Conservation (phyloP, 495 filamentous ascomycete species). For the Trichoderma asperelloides region DNA sequence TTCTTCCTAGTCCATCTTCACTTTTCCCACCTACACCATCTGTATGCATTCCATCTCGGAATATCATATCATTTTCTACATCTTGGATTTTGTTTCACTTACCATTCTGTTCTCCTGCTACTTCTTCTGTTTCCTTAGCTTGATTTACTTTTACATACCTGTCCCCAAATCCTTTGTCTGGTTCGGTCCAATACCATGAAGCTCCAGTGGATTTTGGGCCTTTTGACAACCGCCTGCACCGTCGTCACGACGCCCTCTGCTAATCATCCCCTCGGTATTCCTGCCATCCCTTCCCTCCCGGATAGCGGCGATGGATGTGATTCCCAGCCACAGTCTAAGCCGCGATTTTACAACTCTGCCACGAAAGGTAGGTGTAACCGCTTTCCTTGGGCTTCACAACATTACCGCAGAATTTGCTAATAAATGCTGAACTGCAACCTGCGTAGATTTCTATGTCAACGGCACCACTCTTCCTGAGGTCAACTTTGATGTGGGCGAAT, state of each 20-base stretch:
- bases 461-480: slow-evolving; percentile 61
- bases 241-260: background rate
- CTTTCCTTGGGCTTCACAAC: background rate
- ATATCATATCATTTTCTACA: too few species aligned
- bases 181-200: background rate
- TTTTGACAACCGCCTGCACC: background rate
- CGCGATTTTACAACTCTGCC: background rate
- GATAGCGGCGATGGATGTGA: background rate
- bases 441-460: slow-evolving; percentile 35
- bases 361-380: background rate
- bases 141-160: background rate
- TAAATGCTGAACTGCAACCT: too few species aligned
- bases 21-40: too few species aligned
- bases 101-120: too few species aligned
- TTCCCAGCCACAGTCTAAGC: background rate
- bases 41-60: too few species aligned
- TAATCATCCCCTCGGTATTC: background rate
- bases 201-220: background rate
- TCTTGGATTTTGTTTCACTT: too few species aligned
- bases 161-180: too few species aligned
- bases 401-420: slow-evolving; percentile 39
- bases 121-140: background rate
- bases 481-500: slow-evolving; percentile 67
- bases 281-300: background rate
- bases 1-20: too few species aligned